These are phyloP conservation scores for Globisporangium polare DNA, from an alignment of 352 stramenopile genomes.

Conservation along the genomic window DNA sequence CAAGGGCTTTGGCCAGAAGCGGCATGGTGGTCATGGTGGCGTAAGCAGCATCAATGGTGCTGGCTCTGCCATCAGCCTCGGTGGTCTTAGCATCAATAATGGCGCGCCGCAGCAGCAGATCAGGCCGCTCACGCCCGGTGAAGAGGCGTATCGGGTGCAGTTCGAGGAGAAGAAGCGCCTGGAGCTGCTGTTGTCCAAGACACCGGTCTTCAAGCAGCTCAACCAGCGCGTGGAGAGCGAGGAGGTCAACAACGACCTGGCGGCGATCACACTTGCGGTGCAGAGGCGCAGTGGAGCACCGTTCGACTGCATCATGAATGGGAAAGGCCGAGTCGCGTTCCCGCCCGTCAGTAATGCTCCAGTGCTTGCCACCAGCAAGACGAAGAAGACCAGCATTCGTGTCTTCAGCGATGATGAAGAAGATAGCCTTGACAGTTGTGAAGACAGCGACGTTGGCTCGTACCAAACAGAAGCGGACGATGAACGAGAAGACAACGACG, in stretches of 20 bases:
- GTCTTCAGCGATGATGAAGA: slow-evolving; percentile 8
- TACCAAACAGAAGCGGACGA: neutral
- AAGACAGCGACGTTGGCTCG: slow-evolving; percentile 15
- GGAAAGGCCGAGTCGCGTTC: neutral
- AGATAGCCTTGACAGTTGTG: slow-evolving; percentile 15
- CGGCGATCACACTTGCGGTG: slow-evolving; percentile 28
- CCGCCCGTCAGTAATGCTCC: neutral
- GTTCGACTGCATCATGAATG: neutral
- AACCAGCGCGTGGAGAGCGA: slow-evolving; percentile 26
- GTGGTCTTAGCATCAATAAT: slow-evolving; percentile 3
- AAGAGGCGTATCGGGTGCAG: slow-evolving; percentile 30
- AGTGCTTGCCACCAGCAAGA: neutral
- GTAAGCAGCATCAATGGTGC: neutral
- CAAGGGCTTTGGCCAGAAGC: slow-evolving; percentile 16
- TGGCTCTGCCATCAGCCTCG: slow-evolving; percentile 8
- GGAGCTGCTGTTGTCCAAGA: slow-evolving; percentile 39
- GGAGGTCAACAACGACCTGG: slow-evolving; percentile 37
- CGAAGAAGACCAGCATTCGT: neutral
- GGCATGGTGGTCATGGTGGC: slow-evolving; percentile 7
- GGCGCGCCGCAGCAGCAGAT: neutral
- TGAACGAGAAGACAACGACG: neutral
- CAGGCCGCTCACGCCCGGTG: slow-evolving; percentile 19
- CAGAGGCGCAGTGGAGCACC: neutral
- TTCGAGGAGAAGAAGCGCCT: slow-evolving; percentile 58
- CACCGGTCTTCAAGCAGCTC: slow-evolving; percentile 46